Percentiles rank a stretch among this genome's conserved stretches.
Evolutionary conservation across 805 yeast species (phyloP).

Genomic region (Debaryomyces prosopidis): DNA sequence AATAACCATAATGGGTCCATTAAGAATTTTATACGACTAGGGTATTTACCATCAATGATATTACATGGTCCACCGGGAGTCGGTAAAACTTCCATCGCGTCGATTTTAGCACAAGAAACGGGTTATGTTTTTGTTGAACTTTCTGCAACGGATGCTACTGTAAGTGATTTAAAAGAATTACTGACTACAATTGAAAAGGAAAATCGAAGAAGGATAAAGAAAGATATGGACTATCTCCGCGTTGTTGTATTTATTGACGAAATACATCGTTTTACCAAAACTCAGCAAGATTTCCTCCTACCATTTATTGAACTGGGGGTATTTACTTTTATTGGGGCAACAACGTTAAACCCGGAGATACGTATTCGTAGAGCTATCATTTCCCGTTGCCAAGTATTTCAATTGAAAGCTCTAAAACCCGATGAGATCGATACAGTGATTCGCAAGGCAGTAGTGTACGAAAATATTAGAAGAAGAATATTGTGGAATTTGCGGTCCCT

Average conservation of each 20-base stretch:
- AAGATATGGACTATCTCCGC: slow-evolving; percentile 19
- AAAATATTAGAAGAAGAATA: slow-evolving; percentile 25
- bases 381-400: slow-evolving; percentile 82
- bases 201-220: slow-evolving; percentile 47
- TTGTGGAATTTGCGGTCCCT: slow-evolving; percentile 11
- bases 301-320: slow-evolving; percentile 85
- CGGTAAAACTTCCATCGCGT: slow-evolving; percentile 86
- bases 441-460: slow-evolving; percentile 51
- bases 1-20: slow-evolving; percentile 61
- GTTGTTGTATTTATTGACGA: slow-evolving; percentile 83
- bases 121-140: slow-evolving; percentile 69
- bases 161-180: slow-evolving; percentile 61
- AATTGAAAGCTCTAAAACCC: slow-evolving; percentile 52
- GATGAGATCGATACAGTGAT: slow-evolving; percentile 56
- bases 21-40: slow-evolving; percentile 60
- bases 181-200: slow-evolving; percentile 51
- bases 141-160: slow-evolving; percentile 78
- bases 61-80: slow-evolving; percentile 97
- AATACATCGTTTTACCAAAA: slow-evolving; percentile 81
- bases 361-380: slow-evolving; percentile 78
- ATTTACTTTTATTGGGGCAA: slow-evolving; percentile 88
- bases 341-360: slow-evolving; percentile 89
- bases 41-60: slow-evolving; percentile 81
- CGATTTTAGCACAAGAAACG: slow-evolving; percentile 56
- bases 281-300: slow-evolving; percentile 85